Conservation (phyloP, 1,284 basidiomycete species). For the Fomitopsis pinicola region DNA sequence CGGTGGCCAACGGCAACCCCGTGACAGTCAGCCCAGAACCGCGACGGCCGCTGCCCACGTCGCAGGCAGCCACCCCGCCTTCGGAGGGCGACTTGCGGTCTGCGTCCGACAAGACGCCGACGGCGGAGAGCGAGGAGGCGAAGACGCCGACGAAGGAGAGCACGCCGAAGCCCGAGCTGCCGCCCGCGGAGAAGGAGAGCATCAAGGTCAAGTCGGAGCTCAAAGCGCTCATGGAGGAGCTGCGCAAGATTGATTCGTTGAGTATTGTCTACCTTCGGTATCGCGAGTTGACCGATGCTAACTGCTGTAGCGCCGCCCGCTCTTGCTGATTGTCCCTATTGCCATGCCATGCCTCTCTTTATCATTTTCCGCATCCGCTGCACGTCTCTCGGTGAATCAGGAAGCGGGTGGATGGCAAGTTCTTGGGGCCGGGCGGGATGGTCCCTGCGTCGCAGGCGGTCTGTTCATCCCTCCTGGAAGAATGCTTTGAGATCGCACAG, state of each 20-base stretch:
- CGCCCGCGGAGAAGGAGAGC: constrained; percentile 54
- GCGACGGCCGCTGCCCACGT: not conserved
- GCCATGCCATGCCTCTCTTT: not conserved
- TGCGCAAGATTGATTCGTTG: constrained; percentile 94
- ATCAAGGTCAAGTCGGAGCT: constrained; percentile 80
- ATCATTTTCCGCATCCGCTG: not conserved
- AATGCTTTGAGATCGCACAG: constrained; percentile 95
- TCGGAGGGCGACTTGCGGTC: constrained; percentile 7
- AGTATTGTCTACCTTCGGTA: constrained; percentile 39
- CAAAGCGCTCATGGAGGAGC: constrained; percentile 88
- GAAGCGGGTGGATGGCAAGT: constrained; percentile 95
- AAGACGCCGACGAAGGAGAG: constrained; percentile 30
- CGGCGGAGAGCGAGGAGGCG: constrained; percentile 15
- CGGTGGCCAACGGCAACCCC: constrained; percentile 8
- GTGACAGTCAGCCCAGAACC: constrained; percentile 7
- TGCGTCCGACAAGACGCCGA: not conserved
- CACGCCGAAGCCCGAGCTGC: constrained; percentile 23
- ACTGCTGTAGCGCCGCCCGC: constrained; percentile 18
- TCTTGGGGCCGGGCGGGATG: constrained; percentile 88
- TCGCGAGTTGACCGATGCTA: constrained; percentile 27
- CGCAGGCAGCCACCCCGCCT: constrained; percentile 1
- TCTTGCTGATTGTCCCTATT: not conserved
- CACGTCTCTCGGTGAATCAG: constrained; percentile 31
- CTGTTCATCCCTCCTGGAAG: constrained; percentile 89
- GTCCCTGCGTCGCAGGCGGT: constrained; percentile 89